Evolutionary conservation across 768 basidiomycete species (phyloP).

Genomic region (Lactarius sp.): DNA sequence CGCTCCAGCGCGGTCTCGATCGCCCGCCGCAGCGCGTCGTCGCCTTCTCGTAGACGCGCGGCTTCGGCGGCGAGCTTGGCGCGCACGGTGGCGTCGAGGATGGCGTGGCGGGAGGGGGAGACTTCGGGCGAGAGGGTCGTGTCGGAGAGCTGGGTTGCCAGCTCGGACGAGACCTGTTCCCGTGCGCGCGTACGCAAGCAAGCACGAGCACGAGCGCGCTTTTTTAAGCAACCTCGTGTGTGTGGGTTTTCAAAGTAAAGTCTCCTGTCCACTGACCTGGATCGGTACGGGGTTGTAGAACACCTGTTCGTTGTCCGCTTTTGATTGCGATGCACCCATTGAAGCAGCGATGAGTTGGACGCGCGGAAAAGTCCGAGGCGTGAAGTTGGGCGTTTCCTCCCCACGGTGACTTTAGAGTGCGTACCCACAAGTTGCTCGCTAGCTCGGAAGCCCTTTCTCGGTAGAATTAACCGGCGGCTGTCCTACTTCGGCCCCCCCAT

Average conservation of each 20-base stretch:
- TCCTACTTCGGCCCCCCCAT: too few relatives aligned
- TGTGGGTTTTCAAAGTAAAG: too few relatives aligned
- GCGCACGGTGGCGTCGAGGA: conserved; percentile 69
- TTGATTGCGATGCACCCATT: conserved; percentile 74
- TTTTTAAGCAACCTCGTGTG: too few relatives aligned
- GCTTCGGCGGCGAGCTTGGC: conserved; percentile 68
- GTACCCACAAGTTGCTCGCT: too few relatives aligned
- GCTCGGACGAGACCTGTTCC: conserved; percentile 72
- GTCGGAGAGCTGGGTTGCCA: conserved; percentile 76
- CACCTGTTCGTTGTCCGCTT: conserved; percentile 53
- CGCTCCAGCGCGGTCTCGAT: conserved; percentile 78
- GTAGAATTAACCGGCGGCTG: too few relatives aligned
- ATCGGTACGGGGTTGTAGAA: conserved; percentile 39
- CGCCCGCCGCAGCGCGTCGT: conserved; percentile 46
- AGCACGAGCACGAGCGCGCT: too few relatives aligned
- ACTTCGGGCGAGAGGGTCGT: conserved; percentile 53
- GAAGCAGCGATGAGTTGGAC: too few relatives aligned
- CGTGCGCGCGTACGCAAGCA: not conserved
- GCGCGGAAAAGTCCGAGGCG: too few relatives aligned
- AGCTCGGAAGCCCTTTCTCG: too few relatives aligned
- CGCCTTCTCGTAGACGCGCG: conserved; percentile 58
- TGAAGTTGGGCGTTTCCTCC: too few relatives aligned
- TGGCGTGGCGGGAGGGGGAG: conserved; percentile 63
- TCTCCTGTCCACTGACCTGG: conserved; percentile 29
- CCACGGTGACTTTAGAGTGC: too few relatives aligned